Conservation (phyloP, 768 basidiomycete genomes). For the Trametes cinnabarina region DNA sequence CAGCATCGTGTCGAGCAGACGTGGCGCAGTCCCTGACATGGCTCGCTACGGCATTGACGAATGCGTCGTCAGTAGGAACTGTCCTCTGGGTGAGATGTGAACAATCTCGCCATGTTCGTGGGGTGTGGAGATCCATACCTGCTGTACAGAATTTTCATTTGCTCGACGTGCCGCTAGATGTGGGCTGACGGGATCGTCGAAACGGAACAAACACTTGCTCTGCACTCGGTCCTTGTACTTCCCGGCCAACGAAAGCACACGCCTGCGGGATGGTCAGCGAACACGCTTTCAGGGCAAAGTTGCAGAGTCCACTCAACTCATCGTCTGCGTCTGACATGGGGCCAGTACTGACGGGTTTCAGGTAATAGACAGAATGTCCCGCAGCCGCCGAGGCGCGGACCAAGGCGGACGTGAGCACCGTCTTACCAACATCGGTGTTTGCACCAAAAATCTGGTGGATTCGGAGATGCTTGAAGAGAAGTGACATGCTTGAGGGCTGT, state of each 20-base stretch:
- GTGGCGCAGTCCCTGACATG: slow-evolving; percentile 58
- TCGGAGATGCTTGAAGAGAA: slow-evolving; percentile 81
- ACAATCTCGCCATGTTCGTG: background rate
- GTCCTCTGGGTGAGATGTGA: background rate
- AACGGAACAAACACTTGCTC: slow-evolving; percentile 76
- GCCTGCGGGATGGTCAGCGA: slow-evolving; percentile 45
- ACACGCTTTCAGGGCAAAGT: background rate
- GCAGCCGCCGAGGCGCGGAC: slow-evolving; percentile 68
- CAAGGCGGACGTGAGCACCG: slow-evolving; percentile 82
- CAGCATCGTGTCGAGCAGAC: slow-evolving; percentile 14
- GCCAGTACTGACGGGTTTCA: slow-evolving; percentile 94
- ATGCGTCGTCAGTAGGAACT: slow-evolving; percentile 62
- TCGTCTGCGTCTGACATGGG: slow-evolving; percentile 79
- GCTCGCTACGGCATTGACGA: slow-evolving; percentile 61
- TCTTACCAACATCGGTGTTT: slow-evolving; percentile 96
- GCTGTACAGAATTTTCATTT: slow-evolving; percentile 34
- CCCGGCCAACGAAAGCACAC: slow-evolving; percentile 57
- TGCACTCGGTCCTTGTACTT: slow-evolving; percentile 41
- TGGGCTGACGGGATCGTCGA: slow-evolving; percentile 88
- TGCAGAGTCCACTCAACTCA: slow-evolving; percentile 44
- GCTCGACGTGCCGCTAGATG: slow-evolving; percentile 76
- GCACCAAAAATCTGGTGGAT: slow-evolving; percentile 93
- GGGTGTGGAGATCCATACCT: background rate
- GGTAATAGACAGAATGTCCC: slow-evolving; percentile 56
- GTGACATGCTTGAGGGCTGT: slow-evolving; percentile 57